Evolutionary conservation across 495 filamentous ascomycete species (phyloP), one percentile per base, ranked within the genome.

Genomic region (Saxophila tyrrhenica): DNA sequence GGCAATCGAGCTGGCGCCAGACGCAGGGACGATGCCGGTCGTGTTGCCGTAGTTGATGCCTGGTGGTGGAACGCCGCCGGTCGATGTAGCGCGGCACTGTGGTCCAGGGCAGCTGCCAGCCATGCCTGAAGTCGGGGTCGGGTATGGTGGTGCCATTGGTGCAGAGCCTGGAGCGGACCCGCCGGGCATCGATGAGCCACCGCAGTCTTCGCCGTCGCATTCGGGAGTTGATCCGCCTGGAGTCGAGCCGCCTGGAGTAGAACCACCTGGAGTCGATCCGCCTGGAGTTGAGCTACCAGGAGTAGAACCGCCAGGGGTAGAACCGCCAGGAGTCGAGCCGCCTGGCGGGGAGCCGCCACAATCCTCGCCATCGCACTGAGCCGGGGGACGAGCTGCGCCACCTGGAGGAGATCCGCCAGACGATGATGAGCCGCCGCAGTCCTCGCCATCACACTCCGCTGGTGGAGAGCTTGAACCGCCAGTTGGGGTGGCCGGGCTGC

Each of bases 141-240:
- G 43, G 43, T 55, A 55, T 19, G 43, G 52, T n/a, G 52, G 52
- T 13, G 29, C 29, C 29, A n/a, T n/a, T n/a, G 29, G 29, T 35
- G 7, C 29, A 13, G 29, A 35, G 29, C 29, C 29, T 35, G 29
- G 29, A 13, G 42, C 21, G 15, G 52, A 19, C 23, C 24, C 52
- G n/a, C 42, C 45, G 45, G 45, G 20, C 13, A 13, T 35, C 29
- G 29, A 35, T 13, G 29, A 35, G 29, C 21, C 45, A 9, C 45
- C 45, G 45, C 45, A 48, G 45, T 25, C 45, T 16, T 48, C 45
- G 9, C 45, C 45, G 45, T 48, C 45, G 23, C 45, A 48, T 15
- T 15, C 45, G 20, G 19, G 29, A 5, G 29, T 35, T 5, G 29
- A 35, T 7, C 29, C 29, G 13, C 29, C 29, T 35, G 29, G 29